Base-by-base conservation (phyloP, 164 flowering plant genomes). In the Magnolia kwangsiensis region DNA sequence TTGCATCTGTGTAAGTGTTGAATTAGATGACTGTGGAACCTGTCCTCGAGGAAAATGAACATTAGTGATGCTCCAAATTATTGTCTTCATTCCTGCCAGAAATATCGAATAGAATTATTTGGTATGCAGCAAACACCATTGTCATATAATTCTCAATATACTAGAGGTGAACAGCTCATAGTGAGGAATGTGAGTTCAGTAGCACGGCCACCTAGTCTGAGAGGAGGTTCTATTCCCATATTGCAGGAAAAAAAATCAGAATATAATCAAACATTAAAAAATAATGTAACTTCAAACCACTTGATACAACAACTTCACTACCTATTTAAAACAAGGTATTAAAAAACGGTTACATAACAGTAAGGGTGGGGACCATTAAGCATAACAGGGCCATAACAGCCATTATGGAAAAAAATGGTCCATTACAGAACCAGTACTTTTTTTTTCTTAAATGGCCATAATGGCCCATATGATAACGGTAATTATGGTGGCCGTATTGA, bases 61-160 rank as follows among this genome's bases (percentile, higher is more conserved):
- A 89, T 96, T 92, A 8, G 98, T 93, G 75, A 96, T 94, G 79
- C 98, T 96, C 99, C 99, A 96, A 37, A 94, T 88, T 64, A 96
- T 91, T 55, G 99, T 94, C 83, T 96, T 94, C 99, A 96, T 96
- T 83, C 99, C 99, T 96, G 85, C 77, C 84, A 72, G 14, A 69
- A 65, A 67, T 4, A 71, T 50, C 24, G 8, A 37, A 37, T 1
- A 68, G 50, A 18, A 68, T 31, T 29, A 66, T 27, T 66, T 27
- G 18, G 37, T 66, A 66, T 66, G 20, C 65, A 1, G 65, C 3
- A 20, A 65, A 65, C 45, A 65, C 27, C 10, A 11, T 29, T 65
- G 37, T 11, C 68, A 65, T 65, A 65, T 13, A 65, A 65, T 65
- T 65, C 21, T 65, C 68, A 8, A n/a, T 8, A 65, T 10, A 2